Evolutionary conservation across 2,329 filamentous ascomycete species (phyloP).

Genomic region (Akanthomyces lecanii): DNA sequence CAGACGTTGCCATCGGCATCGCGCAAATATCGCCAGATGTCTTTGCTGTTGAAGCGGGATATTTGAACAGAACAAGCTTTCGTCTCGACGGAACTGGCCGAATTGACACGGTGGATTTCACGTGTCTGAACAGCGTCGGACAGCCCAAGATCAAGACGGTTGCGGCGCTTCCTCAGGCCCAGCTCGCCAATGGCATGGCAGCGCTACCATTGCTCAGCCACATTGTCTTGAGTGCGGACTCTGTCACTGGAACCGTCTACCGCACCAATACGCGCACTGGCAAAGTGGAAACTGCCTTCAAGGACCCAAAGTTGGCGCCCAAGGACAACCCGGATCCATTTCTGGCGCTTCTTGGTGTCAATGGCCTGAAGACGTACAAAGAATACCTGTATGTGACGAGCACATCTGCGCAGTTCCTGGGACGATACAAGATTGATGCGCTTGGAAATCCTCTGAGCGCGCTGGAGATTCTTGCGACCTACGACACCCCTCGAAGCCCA

Average conservation of each 20-base stretch:
- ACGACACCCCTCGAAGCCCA: slow-evolving; percentile 9
- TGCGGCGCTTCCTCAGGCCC: slow-evolving; percentile 16
- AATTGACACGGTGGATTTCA: slow-evolving; percentile 16
- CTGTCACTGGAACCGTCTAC: slow-evolving; percentile 19
- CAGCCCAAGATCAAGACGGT: slow-evolving; percentile 13
- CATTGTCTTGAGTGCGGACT: slow-evolving; percentile 23
- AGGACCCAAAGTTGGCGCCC: slow-evolving; percentile 17
- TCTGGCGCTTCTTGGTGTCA: slow-evolving; percentile 19
- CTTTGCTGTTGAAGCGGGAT: slow-evolving; percentile 22
- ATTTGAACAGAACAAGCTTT: slow-evolving; percentile 14
- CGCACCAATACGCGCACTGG: slow-evolving; percentile 20
- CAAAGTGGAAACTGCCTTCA: slow-evolving; percentile 17
- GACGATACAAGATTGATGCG: slow-evolving; percentile 17
- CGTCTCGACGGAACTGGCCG: slow-evolving; percentile 9
- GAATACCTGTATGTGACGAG: slow-evolving; percentile 24
- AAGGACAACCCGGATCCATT: slow-evolving; percentile 6
- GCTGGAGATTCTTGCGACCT: slow-evolving; percentile 15
- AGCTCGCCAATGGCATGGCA: slow-evolving; percentile 24
- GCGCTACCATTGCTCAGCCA: slow-evolving; percentile 18
- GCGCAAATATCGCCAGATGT: slow-evolving; percentile 20
- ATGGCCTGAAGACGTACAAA: slow-evolving; percentile 20
- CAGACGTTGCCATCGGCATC: slow-evolving; percentile 20
- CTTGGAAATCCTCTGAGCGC: slow-evolving; percentile 7
- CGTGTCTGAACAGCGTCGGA: not conserved
- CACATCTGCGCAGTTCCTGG: slow-evolving; percentile 18